Evolutionary conservation across 1,284 basidiomycete genomes (phyloP).

Genomic region (Cutaneotrichosporon cutaneum): DNA sequence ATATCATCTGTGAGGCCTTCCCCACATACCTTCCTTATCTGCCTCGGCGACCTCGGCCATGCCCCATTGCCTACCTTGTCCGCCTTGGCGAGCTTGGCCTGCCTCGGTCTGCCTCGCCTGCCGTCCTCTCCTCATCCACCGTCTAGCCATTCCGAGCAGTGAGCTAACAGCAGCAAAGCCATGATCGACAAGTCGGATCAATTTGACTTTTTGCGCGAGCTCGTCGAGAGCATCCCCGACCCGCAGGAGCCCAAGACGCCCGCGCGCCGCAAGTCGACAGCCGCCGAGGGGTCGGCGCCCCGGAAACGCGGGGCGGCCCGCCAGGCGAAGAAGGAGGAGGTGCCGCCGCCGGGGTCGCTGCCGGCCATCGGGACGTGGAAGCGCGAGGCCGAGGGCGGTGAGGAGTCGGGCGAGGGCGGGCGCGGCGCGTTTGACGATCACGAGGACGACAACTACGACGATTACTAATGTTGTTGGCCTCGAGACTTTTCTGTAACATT

Average conservation of each 20-base stretch:
- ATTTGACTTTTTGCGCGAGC: slow-evolving; percentile 93
- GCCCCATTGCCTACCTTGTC: no score
- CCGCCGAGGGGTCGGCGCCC: background rate
- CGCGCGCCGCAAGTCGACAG: slow-evolving; percentile 16
- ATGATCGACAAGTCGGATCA: slow-evolving; percentile 84
- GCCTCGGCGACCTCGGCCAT: no score
- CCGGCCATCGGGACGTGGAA: slow-evolving; percentile 52
- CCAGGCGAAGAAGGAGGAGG: slow-evolving; percentile 26
- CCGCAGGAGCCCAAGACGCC: slow-evolving; percentile 58
- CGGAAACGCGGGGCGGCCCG: background rate
- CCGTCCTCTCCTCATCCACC: no score
- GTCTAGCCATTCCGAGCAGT: no score
- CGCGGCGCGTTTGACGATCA: slow-evolving; percentile 49
- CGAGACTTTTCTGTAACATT: background rate
- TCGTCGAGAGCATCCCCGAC: slow-evolving; percentile 86
- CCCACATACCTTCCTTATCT: no score
- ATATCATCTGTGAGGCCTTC: slow-evolving; percentile 92
- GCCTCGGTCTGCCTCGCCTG: no score
- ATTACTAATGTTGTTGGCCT: slow-evolving; percentile 31
- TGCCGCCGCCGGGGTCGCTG: slow-evolving; percentile 23
- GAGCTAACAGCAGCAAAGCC: slow-evolving; percentile 71
- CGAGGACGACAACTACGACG: slow-evolving; percentile 48
- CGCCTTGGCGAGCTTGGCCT: no score
- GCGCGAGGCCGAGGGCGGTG: slow-evolving; percentile 59
- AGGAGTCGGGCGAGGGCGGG: slow-evolving; percentile 46